Base-by-base conservation (phyloP, 1,284 basidiomycete species). In the Fomes fomentarius region DNA sequence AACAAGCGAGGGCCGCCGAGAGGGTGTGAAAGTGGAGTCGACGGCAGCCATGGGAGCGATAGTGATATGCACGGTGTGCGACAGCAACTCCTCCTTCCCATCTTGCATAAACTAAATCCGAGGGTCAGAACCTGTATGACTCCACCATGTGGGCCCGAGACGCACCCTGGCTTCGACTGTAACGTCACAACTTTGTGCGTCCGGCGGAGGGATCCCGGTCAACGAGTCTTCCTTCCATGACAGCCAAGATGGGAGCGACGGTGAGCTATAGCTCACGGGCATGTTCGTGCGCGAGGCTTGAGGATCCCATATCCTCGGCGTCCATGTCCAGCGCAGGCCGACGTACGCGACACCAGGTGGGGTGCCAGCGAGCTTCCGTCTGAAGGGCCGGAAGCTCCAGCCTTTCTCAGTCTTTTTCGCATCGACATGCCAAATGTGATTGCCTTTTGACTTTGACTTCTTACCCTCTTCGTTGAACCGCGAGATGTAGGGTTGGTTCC, bases 401-500 rank as follows among this genome's bases (percentile, higher is more conserved):
- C 88, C 87, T 33, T 92, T 89, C 10, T 76, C 71, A 9, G 74
- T 67, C 68, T 95, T 98, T 74, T 89, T 94, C 17, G 95, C 97
- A 65, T 98, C 94, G 46, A 99, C 91, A 68, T 96, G 96, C 97
- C 97, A 99, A 62, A 99, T 97, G 69, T 99, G 96, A 73, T 99
- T 99, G 48, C 97, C 97, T 78, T 98, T 98, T 49, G 94, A 96
- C 76, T 99, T 99, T 30, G 96, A 93, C 76, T 99, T 99, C 74
- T 98, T 98, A 31, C 95, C 97, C 71, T 99, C 97, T 67, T 98
- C 95, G 71, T 99, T 99, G 81, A 96, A 99, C 25, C 97, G 91
- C 41, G 96, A 91, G 68, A 99, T 99, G 68, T 91, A 91, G 22
- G 91, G 89, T 63, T 91, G 88, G 62, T 79, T 90, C 97, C 97